Evolutionary conservation across 139 green algal genomes (phyloP).

Genomic region (Coelastrella sp.): DNA sequence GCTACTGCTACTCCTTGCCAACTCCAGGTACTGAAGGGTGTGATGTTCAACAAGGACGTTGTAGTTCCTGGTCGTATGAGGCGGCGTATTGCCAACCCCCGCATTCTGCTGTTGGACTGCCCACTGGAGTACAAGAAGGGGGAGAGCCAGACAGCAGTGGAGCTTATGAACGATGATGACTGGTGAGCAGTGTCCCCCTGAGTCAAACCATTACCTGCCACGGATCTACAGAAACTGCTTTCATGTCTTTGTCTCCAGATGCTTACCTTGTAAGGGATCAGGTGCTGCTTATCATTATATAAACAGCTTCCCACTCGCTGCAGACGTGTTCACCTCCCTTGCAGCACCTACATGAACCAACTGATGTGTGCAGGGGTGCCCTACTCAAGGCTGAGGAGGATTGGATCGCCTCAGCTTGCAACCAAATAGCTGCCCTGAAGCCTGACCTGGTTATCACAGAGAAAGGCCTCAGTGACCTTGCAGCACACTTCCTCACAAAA

Average conservation of each 20-base stretch:
- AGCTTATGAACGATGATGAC: slow-evolving; percentile 98
- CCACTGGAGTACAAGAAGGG: slow-evolving; percentile 99
- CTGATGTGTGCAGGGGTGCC: slow-evolving; percentile 64
- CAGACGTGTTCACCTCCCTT: background rate
- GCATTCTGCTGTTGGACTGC: slow-evolving; percentile 98
- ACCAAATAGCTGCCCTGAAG: slow-evolving; percentile 91
- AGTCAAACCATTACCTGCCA: background rate
- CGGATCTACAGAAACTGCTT: too few relatives aligned
- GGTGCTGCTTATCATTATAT: background rate
- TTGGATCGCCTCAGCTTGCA: slow-evolving; percentile 84
- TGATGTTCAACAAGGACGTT: slow-evolving; percentile 99
- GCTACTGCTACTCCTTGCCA: background rate
- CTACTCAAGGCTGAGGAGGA: slow-evolving; percentile 99
- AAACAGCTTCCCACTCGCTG: background rate
- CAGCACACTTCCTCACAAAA: slow-evolving; percentile 93
- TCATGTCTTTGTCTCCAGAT: too few relatives aligned
- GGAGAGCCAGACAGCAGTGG: slow-evolving; percentile 99
- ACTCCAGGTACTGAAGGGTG: slow-evolving; percentile 85
- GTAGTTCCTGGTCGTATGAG: slow-evolving; percentile 95
- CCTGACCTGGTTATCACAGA: slow-evolving; percentile 98
- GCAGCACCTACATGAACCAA: background rate
- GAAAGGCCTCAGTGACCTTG: slow-evolving; percentile 97
- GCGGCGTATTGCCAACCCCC: slow-evolving; percentile 92
- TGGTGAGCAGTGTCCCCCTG: slow-evolving; percentile 58
- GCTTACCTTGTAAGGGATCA: too few relatives aligned